A percentile compares a stretch with the other conserved stretches of the same genome.
Conservation (phyloP, 768 basidiomycete species). For the Gelatoporia subvermispora region DNA sequence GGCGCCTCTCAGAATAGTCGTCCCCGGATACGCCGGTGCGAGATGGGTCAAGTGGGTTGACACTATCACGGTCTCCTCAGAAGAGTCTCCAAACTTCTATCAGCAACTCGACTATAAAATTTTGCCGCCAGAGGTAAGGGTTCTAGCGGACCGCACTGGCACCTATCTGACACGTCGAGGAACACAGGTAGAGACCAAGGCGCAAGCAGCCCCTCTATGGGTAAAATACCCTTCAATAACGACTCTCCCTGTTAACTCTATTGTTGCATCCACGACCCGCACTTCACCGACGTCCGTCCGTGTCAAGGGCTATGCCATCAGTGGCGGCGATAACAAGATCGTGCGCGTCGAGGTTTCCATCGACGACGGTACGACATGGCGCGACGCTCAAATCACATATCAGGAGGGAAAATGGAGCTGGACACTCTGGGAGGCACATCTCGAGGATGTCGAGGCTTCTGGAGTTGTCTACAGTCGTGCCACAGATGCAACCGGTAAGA, state of each 20-base stretch:
- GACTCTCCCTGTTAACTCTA: constrained; percentile 14
- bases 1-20: constrained; percentile 60
- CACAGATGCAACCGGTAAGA: constrained; percentile 38
- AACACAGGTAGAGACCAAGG: background rate
- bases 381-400: constrained; percentile 11
- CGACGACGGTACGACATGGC: constrained; percentile 13
- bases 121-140: constrained; percentile 6
- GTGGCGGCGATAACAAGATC: constrained; percentile 6
- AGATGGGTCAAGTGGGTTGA: constrained; percentile 78
- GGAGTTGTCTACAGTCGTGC: constrained; percentile 42
- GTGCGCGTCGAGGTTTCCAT: constrained; percentile 9
- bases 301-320: constrained; percentile 15
- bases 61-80: constrained; percentile 44
- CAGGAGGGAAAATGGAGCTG: constrained; percentile 60
- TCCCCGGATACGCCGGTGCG: constrained; percentile 65
- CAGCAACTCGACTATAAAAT: constrained; percentile 71
- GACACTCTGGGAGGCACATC: constrained; percentile 59
- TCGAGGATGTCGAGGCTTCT: constrained; percentile 26
- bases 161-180: background rate
- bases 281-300: background rate
- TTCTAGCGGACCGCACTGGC: constrained; percentile 37
- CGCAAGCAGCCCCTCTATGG: constrained; percentile 9
- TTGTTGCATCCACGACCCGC: constrained; percentile 9
- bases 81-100: constrained; percentile 65
- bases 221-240: constrained; percentile 10